Evolutionary conservation across 345 rosid genomes (phyloP).

Genomic region (Eutrema heterophyllum): DNA sequence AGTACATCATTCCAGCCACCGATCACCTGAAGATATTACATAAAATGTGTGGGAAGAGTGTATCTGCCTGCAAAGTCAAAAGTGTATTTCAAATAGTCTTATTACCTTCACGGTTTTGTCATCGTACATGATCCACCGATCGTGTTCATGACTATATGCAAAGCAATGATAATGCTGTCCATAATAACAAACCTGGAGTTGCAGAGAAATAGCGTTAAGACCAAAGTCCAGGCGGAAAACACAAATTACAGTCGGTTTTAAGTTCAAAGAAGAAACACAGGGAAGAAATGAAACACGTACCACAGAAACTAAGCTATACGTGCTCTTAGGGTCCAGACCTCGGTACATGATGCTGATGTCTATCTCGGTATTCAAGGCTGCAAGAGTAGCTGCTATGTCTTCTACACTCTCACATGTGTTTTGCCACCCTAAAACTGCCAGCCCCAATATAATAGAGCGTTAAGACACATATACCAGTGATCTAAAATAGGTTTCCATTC

Average conservation of each 20-base stretch:
- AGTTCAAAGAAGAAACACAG: neutral
- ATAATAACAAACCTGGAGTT: conserved; percentile 85
- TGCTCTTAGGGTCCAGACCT: conserved; percentile 65
- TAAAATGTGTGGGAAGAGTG: neutral
- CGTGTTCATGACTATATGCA: conserved; percentile 70
- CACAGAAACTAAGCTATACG: conserved; percentile 78
- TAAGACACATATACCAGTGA: neutral
- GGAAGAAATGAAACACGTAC: conserved; percentile 36
- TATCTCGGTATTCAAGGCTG: conserved; percentile 69
- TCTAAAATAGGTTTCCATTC: conserved; percentile 3
- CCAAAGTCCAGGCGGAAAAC: neutral
- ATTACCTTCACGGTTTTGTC: conserved; percentile 91
- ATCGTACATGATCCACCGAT: conserved; percentile 89
- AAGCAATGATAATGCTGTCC: conserved; percentile 99
- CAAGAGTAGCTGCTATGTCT: conserved; percentile 82
- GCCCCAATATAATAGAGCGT: conserved; percentile 16
- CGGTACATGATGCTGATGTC: conserved; percentile 82
- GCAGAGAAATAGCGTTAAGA: conserved; percentile 16
- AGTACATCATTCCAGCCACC: conserved; percentile 89
- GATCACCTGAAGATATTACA: conserved; percentile 50
- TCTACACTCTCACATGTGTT: conserved; percentile 78
- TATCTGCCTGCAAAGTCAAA: neutral
- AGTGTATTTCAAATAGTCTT: conserved; percentile 4
- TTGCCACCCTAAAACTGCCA: conserved; percentile 97
- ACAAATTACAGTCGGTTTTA: neutral